Base-by-base conservation (phyloP, 2,329 filamentous ascomycete species). In the Ophiosphaerella korrae region DNA sequence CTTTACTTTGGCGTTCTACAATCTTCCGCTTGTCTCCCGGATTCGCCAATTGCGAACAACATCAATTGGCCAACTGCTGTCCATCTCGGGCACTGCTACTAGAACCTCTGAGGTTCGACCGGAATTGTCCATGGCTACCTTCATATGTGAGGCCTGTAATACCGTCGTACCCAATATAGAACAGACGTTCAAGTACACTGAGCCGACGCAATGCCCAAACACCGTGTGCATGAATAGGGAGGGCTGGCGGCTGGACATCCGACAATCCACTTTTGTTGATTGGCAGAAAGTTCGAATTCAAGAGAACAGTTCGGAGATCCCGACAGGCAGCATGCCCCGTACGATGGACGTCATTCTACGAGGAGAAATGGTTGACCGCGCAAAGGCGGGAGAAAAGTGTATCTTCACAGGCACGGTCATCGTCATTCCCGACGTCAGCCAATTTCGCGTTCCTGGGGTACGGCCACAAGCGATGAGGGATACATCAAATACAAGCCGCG, bases 231-330 rank as follows among this genome's bases (percentile, higher is more conserved):
- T 87, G 64, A 99, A 99, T 77, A 87, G 94, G 23, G 79, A 88
- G 51, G 91, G 89, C n/a, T 99, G 94, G 94, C 87, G 92, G 60
- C 78, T 99, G n/a, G 93, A 99, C 65, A 97, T 99, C 67, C 84
- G 91, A 37, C 93, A 96, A 74, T 97, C 92, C 74, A 97, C 92
- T 0, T 99, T 99, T 71, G 89, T 99, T 55, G 94, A 99, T 77
- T 99, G 94, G 94, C 94, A 99, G 72, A 97, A 97, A 74, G 92
- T 97, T 21, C 89, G 95, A 57, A 91, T 97, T 55, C 94, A 99
- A 75, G 94, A 99, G 75, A 99, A 97, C 78, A 96, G 92, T 62
- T 93, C 93, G 3, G 94, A 99, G 72, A 99, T 99, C 33, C 94
- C 94, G 0, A 99, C 94, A 0, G 94, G 94, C 47, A 97, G 92